A percentile compares a stretch with the other conserved stretches of the same genome.
Conservation (phyloP, 164 flowering plant genomes). For the Amborella trichopoda region DNA sequence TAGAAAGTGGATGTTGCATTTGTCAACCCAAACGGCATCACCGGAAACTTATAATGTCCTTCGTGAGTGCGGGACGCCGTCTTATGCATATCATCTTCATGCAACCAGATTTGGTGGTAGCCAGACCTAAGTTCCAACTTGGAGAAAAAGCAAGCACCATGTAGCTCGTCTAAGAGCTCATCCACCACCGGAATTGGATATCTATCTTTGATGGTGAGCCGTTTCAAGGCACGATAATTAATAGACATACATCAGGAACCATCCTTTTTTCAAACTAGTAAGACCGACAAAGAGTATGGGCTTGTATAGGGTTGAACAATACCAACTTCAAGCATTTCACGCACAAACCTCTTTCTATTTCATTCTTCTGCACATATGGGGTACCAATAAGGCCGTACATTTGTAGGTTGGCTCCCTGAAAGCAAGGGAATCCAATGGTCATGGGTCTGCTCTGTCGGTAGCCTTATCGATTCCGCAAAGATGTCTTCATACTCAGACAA, state of each 20-base stretch:
- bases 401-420: background rate
- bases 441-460: background rate
- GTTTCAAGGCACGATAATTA: background rate
- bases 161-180: background rate
- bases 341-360: background rate
- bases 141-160: background rate
- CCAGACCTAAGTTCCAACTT: background rate
- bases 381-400: background rate
- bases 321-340: background rate
- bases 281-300: background rate
- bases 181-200: background rate
- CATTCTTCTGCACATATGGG: background rate
- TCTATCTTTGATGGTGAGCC: background rate
- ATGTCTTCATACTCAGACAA: too few relatives aligned
- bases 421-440: background rate
- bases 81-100: background rate
- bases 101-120: background rate
- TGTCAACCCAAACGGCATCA: background rate
- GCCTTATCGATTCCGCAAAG: background rate
- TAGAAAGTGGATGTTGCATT: background rate
- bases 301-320: background rate
- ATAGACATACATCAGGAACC: background rate
- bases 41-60: background rate
- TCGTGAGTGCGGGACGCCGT: background rate
- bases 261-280: background rate